Evolutionary conservation across 1,284 basidiomycete species (phyloP), one percentile per base, ranked within the genome.

Genomic region (Pseudozyma sp.): DNA sequence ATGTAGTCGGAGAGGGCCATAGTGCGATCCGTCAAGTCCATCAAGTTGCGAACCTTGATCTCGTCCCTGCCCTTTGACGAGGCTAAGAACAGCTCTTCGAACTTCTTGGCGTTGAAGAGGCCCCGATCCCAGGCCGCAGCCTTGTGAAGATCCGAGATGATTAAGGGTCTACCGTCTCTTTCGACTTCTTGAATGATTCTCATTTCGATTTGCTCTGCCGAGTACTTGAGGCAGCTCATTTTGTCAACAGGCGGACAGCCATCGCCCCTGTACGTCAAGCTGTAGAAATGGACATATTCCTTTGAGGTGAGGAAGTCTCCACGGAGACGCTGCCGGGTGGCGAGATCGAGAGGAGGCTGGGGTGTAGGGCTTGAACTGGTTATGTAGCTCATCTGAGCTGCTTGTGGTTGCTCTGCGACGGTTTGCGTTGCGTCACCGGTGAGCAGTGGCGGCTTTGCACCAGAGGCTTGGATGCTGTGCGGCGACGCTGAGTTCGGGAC

Each of bases 141-240:
- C 18, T 58, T 65, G 38, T 76, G 53, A n/a, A 71, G 69, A 38
- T 72, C 69, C 31, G 65, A 59, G 31, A 76, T 65, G 34, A 76
- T 59, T 16, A 76, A 36, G 0, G 73, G 73, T 51, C 52, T 18
- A 21, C 69, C 55, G 12, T 51, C 6, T 1, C 36, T 42, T 38
- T 76, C 73, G 19, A 76, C 61, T 12, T 54, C 21, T 12, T 44
- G 43, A 10, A 51, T 36, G 36, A 76, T 66, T 16, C 59, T 52
- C 21, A 39, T 10, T 13, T 53, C 58, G 38, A 76, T 58, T 21
- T 68, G 59, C 21, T 68, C 38, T 4, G 47, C 39, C 1, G 55
- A 45, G 7, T 54, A 0, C 1, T 52, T 42, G 48, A 59, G 58
- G 38, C 68, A 70, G 43, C 68, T 70, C 1, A 70, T 25, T 10